These are phyloP conservation scores for Davidsoniella virescens DNA, from an alignment of 2,329 filamentous ascomycete genomes.

Conservation along the genomic window DNA sequence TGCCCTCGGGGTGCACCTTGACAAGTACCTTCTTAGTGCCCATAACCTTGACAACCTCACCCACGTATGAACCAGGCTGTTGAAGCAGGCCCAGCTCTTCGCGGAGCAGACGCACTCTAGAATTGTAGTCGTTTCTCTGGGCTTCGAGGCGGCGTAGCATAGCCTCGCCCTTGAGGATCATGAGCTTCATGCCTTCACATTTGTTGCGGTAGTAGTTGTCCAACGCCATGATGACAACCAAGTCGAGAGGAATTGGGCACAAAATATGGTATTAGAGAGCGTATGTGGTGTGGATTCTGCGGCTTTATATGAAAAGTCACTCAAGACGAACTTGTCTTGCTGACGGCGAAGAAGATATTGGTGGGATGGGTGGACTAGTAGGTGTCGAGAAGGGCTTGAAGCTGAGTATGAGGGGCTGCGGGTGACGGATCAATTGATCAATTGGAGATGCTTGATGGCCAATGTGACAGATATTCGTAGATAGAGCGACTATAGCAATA, in stretches of 20 bases:
- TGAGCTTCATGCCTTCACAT: conserved; percentile 99
- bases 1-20: conserved; percentile 97
- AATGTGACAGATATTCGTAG: too few species aligned
- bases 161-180: conserved; percentile 97
- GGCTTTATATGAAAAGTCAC: background rate
- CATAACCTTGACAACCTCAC: conserved; percentile 99
- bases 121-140: conserved; percentile 98
- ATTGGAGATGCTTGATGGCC: too few species aligned
- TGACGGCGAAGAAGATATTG: too few species aligned
- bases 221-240: conserved; percentile 62
- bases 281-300: background rate
- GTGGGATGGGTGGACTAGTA: background rate
- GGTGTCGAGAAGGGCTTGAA: background rate
- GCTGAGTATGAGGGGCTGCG: too few species aligned
- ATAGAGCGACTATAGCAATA: too few species aligned
- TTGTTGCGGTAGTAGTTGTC: conserved; percentile 99
- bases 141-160: conserved; percentile 89
- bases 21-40: conserved; percentile 97
- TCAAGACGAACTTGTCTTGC: background rate
- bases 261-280: background rate
- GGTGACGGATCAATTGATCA: too few species aligned
- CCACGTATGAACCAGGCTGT: conserved; percentile 94
- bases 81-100: conserved; percentile 93
- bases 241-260: background rate
- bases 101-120: conserved; percentile 78